These are phyloP conservation scores for Linum lewisii DNA, from an alignment of 345 rosid species.

Conservation along the genomic window DNA sequence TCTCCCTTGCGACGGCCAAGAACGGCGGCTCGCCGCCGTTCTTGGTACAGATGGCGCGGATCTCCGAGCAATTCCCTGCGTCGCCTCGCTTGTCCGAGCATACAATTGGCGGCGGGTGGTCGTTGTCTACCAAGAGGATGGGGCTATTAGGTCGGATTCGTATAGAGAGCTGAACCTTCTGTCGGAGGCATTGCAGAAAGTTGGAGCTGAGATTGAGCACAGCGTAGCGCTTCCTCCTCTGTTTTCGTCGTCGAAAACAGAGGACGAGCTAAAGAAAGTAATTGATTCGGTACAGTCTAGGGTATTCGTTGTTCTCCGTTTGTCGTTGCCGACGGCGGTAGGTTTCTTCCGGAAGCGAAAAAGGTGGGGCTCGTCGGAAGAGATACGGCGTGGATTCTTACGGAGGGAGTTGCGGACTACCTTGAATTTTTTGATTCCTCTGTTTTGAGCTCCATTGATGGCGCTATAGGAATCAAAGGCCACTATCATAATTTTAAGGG, in stretches of 20 bases:
- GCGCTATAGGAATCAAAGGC: slow-evolving; percentile 33
- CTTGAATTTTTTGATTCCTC: slow-evolving; percentile 29
- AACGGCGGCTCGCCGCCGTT: slow-evolving; percentile 25
- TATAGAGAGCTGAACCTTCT: slow-evolving; percentile 23
- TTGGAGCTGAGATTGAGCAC: slow-evolving; percentile 30
- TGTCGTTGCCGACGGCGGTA: slow-evolving; percentile 27
- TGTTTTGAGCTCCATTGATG: slow-evolving; percentile 35
- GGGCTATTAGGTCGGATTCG: slow-evolving; percentile 16
- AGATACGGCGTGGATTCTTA: slow-evolving; percentile 39
- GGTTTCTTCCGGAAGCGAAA: slow-evolving; percentile 33
- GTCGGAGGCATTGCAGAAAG: slow-evolving; percentile 21
- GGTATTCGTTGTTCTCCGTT: slow-evolving; percentile 36
- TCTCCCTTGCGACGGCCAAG: slow-evolving; percentile 27
- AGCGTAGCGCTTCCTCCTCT: slow-evolving; percentile 29
- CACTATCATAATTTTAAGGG: too few species aligned
- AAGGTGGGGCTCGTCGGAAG: slow-evolving; percentile 26
- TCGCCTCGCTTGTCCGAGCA: slow-evolving; percentile 21
- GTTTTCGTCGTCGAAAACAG: slow-evolving; percentile 19
- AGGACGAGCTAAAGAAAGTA: slow-evolving; percentile 13
- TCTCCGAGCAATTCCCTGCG: slow-evolving; percentile 26
- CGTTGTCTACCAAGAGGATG: slow-evolving; percentile 31
- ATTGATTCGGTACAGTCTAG: slow-evolving; percentile 15
- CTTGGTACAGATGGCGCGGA: slow-evolving; percentile 25
- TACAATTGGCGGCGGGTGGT: slow-evolving; percentile 30
- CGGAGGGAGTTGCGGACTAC: slow-evolving; percentile 19